A percentile compares a stretch with the other conserved stretches of the same genome.
These are phyloP conservation scores for Fusarium praegraminearum DNA, from an alignment of 2,329 filamentous ascomycete species.

Conservation along the genomic window DNA sequence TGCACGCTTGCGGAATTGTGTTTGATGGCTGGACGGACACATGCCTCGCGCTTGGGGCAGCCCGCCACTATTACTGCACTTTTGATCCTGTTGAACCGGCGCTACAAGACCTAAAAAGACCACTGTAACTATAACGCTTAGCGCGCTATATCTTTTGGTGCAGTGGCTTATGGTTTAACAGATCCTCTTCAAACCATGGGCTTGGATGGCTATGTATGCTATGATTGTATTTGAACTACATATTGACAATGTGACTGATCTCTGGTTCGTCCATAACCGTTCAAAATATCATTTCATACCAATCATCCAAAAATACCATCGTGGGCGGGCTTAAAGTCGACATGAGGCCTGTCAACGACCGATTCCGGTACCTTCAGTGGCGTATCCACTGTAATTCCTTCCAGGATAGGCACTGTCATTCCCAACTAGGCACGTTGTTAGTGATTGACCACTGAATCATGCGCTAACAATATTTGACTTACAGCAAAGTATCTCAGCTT, in stretches of 20 bases:
- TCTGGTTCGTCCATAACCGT: no score
- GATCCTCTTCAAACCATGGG: no score
- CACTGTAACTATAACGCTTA: no score
- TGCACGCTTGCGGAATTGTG: background rate
- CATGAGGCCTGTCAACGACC: background rate
- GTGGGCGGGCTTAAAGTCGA: constrained; percentile 2
- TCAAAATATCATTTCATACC: background rate
- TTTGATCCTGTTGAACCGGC: background rate
- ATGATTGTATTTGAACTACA: background rate
- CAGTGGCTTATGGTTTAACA: no score
- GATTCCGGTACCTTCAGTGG: background rate
- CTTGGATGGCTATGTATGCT: background rate
- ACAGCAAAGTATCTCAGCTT: constrained; percentile 5
- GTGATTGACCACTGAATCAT: background rate
- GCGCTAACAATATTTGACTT: background rate
- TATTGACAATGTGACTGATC: background rate
- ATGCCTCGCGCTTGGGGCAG: background rate
- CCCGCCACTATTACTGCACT: background rate
- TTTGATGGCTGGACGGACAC: background rate
- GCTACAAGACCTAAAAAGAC: no score
- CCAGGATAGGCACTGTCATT: background rate
- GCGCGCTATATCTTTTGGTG: no score
- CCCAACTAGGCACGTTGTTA: background rate
- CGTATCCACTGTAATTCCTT: background rate
- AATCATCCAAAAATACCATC: background rate